phyloP scores from a whole-genome alignment of 805 yeast genomes.

The Groenewaldozyma tartarivorans region DNA sequence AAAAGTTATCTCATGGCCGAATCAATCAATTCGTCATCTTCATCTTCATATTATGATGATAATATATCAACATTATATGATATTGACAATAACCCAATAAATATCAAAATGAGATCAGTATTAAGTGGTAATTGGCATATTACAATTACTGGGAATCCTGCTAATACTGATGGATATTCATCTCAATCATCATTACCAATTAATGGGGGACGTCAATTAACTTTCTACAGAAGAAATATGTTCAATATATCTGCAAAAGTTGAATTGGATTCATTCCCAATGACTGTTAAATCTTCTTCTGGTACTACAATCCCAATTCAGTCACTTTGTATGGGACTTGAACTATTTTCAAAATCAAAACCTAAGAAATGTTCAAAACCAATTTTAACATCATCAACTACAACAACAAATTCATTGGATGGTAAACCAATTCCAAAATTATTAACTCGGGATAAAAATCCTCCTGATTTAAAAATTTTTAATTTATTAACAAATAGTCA shows the following conservation, averaged over 20 bases:
- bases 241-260: conserved; percentile 13
- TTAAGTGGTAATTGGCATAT: conserved; percentile 10
- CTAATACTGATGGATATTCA: not conserved
- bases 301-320: not conserved
- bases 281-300: not conserved
- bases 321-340: conserved; percentile 1
- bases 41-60: not conserved
- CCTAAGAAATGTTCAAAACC: not conserved
- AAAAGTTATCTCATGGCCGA: no score
- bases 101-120: not conserved
- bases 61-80: conserved; percentile 1
- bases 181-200: not conserved
- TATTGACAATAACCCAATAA: not conserved
- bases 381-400: not conserved
- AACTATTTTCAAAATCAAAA: not conserved
- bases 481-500: no score
- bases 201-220: conserved; percentile 17
- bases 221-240: conserved; percentile 22
- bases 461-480: not conserved
- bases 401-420: not conserved
- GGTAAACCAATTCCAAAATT: not conserved
- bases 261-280: conserved; percentile 2
- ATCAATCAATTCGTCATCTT: not conserved
- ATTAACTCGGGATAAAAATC: not conserved
- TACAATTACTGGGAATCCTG: conserved; percentile 2